Evolutionary conservation across 1,139 yeast species (phyloP), one percentile per base, ranked within the genome.

Genomic region (Sugiyamaella pinicola): DNA sequence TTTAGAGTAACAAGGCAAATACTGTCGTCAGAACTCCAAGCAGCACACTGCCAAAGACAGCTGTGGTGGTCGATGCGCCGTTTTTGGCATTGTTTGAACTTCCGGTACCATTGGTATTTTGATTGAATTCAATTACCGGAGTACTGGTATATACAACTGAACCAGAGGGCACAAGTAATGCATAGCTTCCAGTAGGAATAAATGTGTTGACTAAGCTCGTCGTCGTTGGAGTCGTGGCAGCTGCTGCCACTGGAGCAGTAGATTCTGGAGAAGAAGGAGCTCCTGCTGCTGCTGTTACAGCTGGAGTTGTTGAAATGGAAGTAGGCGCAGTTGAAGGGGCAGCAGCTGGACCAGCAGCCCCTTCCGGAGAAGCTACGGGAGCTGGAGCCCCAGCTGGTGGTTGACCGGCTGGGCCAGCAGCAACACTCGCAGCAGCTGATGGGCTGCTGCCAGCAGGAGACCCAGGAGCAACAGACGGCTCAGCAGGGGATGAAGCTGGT

Each of bases 401-500:
- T n/a, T n/a, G 19, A 24, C 6, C 28, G 28, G 28, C 6, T 24
- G 34, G 34, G 24, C 24, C 33, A n/a, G 28, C 44, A 40, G 19
- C 28, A 21, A 28, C 44, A 24, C 31, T 12, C 4, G 44, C 34
- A 40, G 44, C 12, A 22, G 44, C 18, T 13, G 44, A 13, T 12
- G 37, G 19, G 7, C 17, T 19, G 12, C 37, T 15, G 15, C 37
- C 26, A 26, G 24, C 35, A 17, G 46, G 26, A 4, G 37, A 33
- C 7, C 38, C 34, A 13, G 45, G 22, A 2, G 22, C 45, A 26
- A 17, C 34, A 41, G 45, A 12, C 5, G 26, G 13, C 10, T 4
- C 40, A 51, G 67, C 2, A 54, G 49, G 19, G 64, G 35, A 12
- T 4, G 43, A 12, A 22, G 43, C 43, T 6, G 41, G 22, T 4